Conservation (phyloP, 805 yeast species). For the Metschnikowia lunata region DNA sequence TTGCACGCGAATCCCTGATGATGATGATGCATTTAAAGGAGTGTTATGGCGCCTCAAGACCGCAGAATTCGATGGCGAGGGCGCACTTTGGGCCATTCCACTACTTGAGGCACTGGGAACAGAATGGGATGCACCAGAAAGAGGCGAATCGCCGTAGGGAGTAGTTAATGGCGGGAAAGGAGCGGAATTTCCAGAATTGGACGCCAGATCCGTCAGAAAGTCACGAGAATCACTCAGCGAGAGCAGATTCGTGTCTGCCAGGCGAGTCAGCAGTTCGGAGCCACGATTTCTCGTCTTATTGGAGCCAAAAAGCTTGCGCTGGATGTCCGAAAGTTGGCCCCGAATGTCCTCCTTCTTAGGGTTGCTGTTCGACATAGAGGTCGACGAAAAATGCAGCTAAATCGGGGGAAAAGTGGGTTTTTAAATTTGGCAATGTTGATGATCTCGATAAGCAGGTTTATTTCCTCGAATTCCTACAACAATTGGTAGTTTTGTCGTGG, state of each 20-base stretch:
- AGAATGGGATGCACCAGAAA: neutral
- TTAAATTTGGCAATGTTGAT: neutral
- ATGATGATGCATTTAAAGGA: neutral
- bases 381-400: neutral
- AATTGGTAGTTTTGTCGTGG: neutral
- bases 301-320: conserved; percentile 27
- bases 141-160: neutral
- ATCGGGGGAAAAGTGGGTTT: neutral
- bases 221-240: neutral
- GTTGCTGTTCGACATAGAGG: conserved; percentile 12
- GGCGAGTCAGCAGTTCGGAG: neutral
- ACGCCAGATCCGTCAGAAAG: neutral
- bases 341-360: conserved; percentile 29
- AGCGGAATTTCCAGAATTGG: neutral
- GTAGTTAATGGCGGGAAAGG: conserved; percentile 1
- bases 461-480: neutral
- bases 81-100: neutral
- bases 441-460: neutral
- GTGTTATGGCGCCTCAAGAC: conserved; percentile 8
- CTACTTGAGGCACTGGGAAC: neutral
- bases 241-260: neutral
- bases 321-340: conserved; percentile 38
- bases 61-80: conserved; percentile 7
- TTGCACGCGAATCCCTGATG: conserved; percentile 11
- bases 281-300: conserved; percentile 6